Percentiles rank a stretch among this genome's conserved stretches.
These are phyloP conservation scores for Dujonia santamariae DNA, from an alignment of 1,139 yeast species.

Conservation along the genomic window DNA sequence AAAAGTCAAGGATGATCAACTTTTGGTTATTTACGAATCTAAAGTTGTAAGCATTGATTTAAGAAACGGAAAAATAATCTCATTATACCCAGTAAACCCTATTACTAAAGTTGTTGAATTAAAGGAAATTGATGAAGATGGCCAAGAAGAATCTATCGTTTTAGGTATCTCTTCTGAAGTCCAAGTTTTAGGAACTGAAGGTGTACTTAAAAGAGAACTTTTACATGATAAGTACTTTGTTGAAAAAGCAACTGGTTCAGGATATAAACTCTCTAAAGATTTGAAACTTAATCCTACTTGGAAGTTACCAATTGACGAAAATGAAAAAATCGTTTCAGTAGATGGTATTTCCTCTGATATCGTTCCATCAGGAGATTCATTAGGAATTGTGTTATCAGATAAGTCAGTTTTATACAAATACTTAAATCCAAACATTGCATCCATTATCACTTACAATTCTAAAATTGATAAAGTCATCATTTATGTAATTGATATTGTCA, in stretches of 20 bases:
- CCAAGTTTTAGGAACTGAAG: not conserved
- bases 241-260: slow-evolving; percentile 15
- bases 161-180: not conserved
- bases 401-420: slow-evolving; percentile 82
- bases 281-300: slow-evolving; percentile 22
- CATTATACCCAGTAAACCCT: not conserved
- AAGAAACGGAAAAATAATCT: slow-evolving; percentile 20
- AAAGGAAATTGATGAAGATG: not conserved
- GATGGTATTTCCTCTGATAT: slow-evolving; percentile 21
- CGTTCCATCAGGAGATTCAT: slow-evolving; percentile 42
- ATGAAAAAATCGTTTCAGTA: slow-evolving; percentile 17
- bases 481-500: slow-evolving; percentile 60
- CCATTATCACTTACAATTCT: slow-evolving; percentile 48
- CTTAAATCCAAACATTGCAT: slow-evolving; percentile 65
- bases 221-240: slow-evolving; percentile 17
- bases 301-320: slow-evolving; percentile 22
- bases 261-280: slow-evolving; percentile 17
- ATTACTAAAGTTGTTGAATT: not conserved
- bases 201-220: not conserved
- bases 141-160: not conserved
- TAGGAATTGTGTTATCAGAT: slow-evolving; percentile 69
- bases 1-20: slow-evolving; percentile 15
- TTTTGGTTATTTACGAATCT: slow-evolving; percentile 21
- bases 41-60: slow-evolving; percentile 18
- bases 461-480: slow-evolving; percentile 31